Evolutionary conservation across 2,329 filamentous ascomycete species (phyloP).

Genomic region (Colletotrichum plurivorum): DNA sequence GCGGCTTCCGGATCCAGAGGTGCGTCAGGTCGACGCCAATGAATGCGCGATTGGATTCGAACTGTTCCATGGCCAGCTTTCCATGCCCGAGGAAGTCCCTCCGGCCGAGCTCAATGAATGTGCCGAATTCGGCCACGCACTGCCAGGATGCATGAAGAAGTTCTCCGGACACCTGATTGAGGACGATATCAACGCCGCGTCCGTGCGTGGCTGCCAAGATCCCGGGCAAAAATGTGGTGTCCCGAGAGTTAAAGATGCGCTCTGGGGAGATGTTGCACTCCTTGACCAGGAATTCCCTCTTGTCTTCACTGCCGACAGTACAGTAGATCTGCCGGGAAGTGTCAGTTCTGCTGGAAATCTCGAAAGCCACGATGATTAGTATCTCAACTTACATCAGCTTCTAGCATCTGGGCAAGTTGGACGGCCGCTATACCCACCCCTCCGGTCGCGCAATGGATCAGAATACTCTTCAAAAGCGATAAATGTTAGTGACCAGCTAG

Average conservation of each 20-base stretch:
- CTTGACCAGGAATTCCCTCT: slow-evolving; percentile 16
- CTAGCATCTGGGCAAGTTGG: slow-evolving; percentile 17
- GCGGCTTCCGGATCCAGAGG: slow-evolving; percentile 6
- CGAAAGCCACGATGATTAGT: not conserved
- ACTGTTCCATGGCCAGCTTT: slow-evolving; percentile 60
- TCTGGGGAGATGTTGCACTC: not conserved
- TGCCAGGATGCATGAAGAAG: slow-evolving; percentile 59
- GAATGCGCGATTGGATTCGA: slow-evolving; percentile 54
- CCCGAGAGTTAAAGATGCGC: slow-evolving; percentile 25
- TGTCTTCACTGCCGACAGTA: slow-evolving; percentile 20
- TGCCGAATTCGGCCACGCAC: slow-evolving; percentile 60
- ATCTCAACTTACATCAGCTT: slow-evolving; percentile 40
- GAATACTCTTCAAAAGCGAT: slow-evolving; percentile 42
- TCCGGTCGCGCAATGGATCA: slow-evolving; percentile 37
- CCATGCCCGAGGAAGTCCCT: slow-evolving; percentile 57
- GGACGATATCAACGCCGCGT: slow-evolving; percentile 52
- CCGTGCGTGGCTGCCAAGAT: slow-evolving; percentile 5
- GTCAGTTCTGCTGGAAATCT: not conserved
- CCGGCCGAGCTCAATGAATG: slow-evolving; percentile 62
- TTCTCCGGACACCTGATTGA: slow-evolving; percentile 60
- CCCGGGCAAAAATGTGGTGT: slow-evolving; percentile 2
- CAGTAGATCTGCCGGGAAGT: slow-evolving; percentile 23
- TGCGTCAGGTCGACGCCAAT: slow-evolving; percentile 50
- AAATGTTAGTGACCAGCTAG: not conserved
- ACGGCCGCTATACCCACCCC: slow-evolving; percentile 21